A percentile compares a stretch with the other conserved stretches of the same genome.
Evolutionary conservation across 73 alveolate species (phyloP).

Genomic region (Tetrahymena malaccensis): DNA sequence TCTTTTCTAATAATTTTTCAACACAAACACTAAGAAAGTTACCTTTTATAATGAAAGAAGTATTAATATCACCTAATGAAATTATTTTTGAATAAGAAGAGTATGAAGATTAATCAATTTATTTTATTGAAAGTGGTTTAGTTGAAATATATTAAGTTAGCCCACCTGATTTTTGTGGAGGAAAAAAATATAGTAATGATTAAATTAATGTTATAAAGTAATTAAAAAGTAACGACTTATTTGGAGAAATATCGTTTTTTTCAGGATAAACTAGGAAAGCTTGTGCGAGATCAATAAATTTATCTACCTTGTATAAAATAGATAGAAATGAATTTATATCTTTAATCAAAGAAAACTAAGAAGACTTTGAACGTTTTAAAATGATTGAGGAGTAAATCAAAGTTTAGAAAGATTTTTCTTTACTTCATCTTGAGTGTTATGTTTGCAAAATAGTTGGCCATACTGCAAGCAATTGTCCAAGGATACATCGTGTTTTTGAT

Average conservation of each 20-base stretch:
- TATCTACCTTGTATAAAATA: slow-evolving; percentile 3
- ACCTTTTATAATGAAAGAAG: neutral
- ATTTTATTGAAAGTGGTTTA: neutral
- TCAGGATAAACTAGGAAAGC: slow-evolving; percentile 11
- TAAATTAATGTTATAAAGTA: neutral
- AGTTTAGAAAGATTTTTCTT: neutral
- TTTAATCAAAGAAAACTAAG: neutral
- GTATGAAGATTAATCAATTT: neutral
- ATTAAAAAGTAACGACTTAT: neutral
- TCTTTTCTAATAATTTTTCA: neutral
- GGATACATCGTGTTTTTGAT: neutral
- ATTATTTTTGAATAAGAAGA: neutral
- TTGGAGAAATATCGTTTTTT: slow-evolving; percentile 30
- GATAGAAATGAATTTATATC: neutral
- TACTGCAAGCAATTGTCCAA: neutral
- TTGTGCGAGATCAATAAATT: slow-evolving; percentile 1
- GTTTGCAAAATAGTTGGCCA: neutral
- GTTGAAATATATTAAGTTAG: neutral
- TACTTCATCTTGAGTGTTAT: neutral
- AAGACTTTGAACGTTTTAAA: slow-evolving; percentile 24
- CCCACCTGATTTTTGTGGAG: neutral
- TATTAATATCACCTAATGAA: neutral
- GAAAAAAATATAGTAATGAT: neutral
- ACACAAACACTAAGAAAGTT: neutral
- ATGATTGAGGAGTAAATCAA: neutral